Conservation (phyloP, 192 early-diverging fungal species). For the Globomyces pollinis-pini region DNA sequence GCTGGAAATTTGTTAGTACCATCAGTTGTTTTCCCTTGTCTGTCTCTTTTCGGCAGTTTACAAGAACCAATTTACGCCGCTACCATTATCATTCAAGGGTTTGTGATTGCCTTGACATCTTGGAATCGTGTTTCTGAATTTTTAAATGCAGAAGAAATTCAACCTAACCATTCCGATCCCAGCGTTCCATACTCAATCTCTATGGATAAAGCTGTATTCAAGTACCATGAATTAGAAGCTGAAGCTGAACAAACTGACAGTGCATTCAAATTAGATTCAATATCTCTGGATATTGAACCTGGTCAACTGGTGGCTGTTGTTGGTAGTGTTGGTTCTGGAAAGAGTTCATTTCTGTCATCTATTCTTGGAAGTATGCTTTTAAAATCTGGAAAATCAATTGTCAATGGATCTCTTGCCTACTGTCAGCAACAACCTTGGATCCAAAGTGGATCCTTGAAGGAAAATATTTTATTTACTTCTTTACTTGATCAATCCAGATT, state of each 20-base stretch:
- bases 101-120: too few species aligned
- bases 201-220: not conserved
- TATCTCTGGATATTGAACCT: conserved; percentile 60
- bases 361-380: conserved; percentile 67
- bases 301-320: conserved; percentile 69
- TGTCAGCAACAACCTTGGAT: conserved; percentile 19
- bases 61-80: conserved; percentile 11
- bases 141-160: not conserved
- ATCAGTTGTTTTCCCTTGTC: not conserved
- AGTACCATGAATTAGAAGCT: not conserved
- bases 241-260: too few species aligned
- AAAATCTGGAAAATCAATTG: not conserved
- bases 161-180: not conserved
- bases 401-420: conserved; percentile 8
- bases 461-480: conserved; percentile 17
- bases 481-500: conserved; percentile 17
- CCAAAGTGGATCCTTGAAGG: conserved; percentile 7
- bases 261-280: conserved; percentile 49
- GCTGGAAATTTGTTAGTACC: conserved; percentile 13
- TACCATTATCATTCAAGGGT: conserved; percentile 1
- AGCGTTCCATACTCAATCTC: not conserved
- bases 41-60: conserved; percentile 7
- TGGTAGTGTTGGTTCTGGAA: conserved; percentile 64
- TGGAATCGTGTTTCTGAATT: conserved; percentile 1
- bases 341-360: conserved; percentile 68